Percentiles rank a stretch among this genome's conserved stretches.
Conservation (phyloP, 2,329 filamentous ascomycete genomes). For the Paracamarosporium sp. region DNA sequence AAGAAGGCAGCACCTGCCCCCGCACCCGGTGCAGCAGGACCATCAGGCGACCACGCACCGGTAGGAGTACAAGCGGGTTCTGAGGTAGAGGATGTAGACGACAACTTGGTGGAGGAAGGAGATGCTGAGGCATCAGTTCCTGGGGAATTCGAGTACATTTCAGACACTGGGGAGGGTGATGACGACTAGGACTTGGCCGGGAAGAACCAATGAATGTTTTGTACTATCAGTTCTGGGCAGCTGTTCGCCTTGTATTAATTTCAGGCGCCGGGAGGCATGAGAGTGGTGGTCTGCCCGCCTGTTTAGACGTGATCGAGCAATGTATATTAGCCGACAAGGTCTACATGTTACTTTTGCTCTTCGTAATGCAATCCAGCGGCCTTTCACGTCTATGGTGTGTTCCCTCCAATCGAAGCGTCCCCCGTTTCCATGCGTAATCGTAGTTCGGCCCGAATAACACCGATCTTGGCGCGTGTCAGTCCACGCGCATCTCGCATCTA, state of each 20-base stretch:
- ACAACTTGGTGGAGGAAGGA: constrained; percentile 89
- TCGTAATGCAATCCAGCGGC: neutral
- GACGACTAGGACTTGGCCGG: constrained; percentile 27
- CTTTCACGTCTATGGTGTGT: neutral
- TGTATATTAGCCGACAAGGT: constrained; percentile 30
- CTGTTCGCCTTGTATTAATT: constrained; percentile 27
- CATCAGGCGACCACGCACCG: constrained; percentile 39
- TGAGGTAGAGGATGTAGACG: constrained; percentile 62
- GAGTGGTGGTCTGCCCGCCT: constrained; percentile 11
- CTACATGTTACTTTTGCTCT: constrained; percentile 2
- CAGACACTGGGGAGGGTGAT: constrained; percentile 61
- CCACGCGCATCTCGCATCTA: neutral
- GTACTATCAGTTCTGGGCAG: constrained; percentile 33
- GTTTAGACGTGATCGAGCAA: constrained; percentile 30
- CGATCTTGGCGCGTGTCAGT: constrained; percentile 8
- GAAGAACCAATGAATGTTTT: constrained; percentile 20
- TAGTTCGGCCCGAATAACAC: constrained; percentile 1
- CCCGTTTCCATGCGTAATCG: neutral
- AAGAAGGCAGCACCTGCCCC: constrained; percentile 70
- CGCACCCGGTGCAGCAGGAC: constrained; percentile 51
- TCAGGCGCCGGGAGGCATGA: constrained; percentile 24
- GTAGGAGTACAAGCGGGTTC: constrained; percentile 70
- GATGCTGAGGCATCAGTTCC: constrained; percentile 75
- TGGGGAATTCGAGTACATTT: constrained; percentile 79
- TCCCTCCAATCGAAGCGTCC: neutral